Percentiles rank a stretch among this genome's conserved stretches.
phyloP scores from a whole-genome alignment of 108 stramenopile species.

The Stephanodiscus minutulus region DNA sequence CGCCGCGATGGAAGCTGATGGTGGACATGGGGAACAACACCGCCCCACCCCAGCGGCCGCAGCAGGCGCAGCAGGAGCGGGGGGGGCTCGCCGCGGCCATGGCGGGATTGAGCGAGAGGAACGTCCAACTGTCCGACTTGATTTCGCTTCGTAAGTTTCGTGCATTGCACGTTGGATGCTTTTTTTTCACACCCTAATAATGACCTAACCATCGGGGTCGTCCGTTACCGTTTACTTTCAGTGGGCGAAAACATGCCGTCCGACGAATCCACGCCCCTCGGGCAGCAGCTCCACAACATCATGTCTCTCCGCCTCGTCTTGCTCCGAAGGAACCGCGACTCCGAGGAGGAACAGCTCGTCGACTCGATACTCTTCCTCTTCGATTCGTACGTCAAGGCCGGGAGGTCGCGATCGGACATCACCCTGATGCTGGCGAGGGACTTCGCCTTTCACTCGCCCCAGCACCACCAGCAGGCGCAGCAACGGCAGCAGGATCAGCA shows the following conservation, averaged over 20 bases:
- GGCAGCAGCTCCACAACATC: constrained; percentile 69
- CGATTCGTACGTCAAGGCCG: constrained; percentile 71
- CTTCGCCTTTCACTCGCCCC: constrained; percentile 45
- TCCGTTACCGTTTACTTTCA: constrained; percentile 66
- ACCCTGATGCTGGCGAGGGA: constrained; percentile 83
- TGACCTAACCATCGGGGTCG: constrained; percentile 39
- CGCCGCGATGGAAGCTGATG: constrained; percentile 88
- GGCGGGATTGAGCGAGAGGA: not conserved
- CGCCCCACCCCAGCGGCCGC: not conserved
- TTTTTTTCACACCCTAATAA: not conserved
- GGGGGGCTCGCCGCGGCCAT: constrained; percentile 23
- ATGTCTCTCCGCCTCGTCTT: constrained; percentile 79
- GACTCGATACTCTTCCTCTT: constrained; percentile 76
- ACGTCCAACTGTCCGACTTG: not conserved
- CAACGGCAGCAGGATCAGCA: not conserved
- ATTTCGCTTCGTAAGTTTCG: constrained; percentile 4
- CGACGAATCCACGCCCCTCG: constrained; percentile 66
- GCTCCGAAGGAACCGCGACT: constrained; percentile 54
- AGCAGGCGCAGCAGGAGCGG: not conserved
- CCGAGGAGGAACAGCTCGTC: constrained; percentile 74
- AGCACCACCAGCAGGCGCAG: constrained; percentile 52
- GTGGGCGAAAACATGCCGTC: constrained; percentile 78
- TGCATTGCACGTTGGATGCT: not conserved
- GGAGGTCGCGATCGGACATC: constrained; percentile 69
- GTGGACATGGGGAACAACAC: constrained; percentile 58